Evolutionary conservation across 2,329 filamentous ascomycete species (phyloP).

Genomic region (Gaeumannomyces tritici): DNA sequence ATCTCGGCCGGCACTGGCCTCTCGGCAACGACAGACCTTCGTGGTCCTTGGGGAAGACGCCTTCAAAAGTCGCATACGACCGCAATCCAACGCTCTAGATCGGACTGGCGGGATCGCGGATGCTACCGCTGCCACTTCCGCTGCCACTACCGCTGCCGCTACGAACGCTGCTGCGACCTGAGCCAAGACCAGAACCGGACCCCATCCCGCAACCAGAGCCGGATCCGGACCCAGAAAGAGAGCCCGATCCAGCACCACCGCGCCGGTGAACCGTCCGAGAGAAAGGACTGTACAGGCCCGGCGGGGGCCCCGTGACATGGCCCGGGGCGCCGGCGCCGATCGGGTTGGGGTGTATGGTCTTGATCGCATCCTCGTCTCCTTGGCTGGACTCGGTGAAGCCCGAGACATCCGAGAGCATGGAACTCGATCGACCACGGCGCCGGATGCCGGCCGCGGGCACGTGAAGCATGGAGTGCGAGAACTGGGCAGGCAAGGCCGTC

Average conservation of each 20-base stretch:
- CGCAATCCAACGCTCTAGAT: constrained; percentile 6
- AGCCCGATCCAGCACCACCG: constrained; percentile 13
- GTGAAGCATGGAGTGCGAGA: constrained; percentile 15
- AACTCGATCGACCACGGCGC: constrained; percentile 49
- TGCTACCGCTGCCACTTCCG: constrained; percentile 35
- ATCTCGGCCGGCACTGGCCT: background rate
- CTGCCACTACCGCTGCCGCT: constrained; percentile 34
- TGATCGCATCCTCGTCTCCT: constrained; percentile 31
- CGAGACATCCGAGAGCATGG: constrained; percentile 59
- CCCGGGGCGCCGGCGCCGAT: constrained; percentile 14
- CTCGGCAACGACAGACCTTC: background rate
- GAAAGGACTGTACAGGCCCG: constrained; percentile 4
- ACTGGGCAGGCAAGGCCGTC: background rate
- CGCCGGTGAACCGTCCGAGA: constrained; percentile 4
- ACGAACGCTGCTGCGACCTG: constrained; percentile 24
- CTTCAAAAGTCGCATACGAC: background rate
- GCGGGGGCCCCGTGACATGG: constrained; percentile 1
- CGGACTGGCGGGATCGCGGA: constrained; percentile 43
- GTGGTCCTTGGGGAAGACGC: background rate
- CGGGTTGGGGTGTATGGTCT: constrained; percentile 5
- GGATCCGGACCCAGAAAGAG: constrained; percentile 16
- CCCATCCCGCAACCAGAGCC: constrained; percentile 12
- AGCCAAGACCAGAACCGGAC: constrained; percentile 16
- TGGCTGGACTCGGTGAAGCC: constrained; percentile 55
- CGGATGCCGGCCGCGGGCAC: background rate